These are phyloP conservation scores for Murraya koenigii DNA, from an alignment of 345 rosid genomes.

Conservation along the genomic window DNA sequence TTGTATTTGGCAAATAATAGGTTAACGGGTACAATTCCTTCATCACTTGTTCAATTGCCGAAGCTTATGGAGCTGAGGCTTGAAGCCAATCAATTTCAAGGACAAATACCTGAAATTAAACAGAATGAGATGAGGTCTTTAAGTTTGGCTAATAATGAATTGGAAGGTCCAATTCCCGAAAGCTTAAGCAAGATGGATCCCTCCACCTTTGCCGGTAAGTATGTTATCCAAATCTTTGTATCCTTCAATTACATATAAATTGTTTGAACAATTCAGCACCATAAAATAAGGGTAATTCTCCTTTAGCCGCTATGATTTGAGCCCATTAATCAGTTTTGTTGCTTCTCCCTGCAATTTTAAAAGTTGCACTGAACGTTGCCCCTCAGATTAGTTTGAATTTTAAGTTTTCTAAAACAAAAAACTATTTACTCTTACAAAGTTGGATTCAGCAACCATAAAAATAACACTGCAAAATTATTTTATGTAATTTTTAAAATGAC, in stretches of 20 bases:
- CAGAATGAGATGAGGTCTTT: conserved; percentile 34
- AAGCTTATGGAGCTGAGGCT: conserved; percentile 55
- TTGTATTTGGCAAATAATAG: conserved; percentile 55
- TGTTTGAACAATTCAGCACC: not conserved
- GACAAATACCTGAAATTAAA: conserved; percentile 50
- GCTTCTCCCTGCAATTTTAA: too few relatives aligned
- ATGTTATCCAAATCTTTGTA: not conserved
- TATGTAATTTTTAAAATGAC: too few relatives aligned
- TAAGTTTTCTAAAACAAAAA: too few relatives aligned
- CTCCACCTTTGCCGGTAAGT: conserved; percentile 56
- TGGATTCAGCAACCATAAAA: too few relatives aligned
- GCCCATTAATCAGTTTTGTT: too few relatives aligned
- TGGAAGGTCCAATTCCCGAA: conserved; percentile 69
- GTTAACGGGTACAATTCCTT: conserved; percentile 53
- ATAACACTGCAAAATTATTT: too few relatives aligned
- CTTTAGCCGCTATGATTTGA: too few relatives aligned
- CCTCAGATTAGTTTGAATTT: too few relatives aligned
- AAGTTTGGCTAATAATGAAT: conserved; percentile 56
- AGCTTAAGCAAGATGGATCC: conserved; percentile 40
- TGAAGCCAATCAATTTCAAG: conserved; percentile 60
- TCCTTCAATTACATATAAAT: not conserved
- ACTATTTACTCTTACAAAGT: too few relatives aligned
- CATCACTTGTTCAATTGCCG: conserved; percentile 51
- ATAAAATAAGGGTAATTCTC: not conserved
- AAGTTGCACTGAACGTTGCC: too few relatives aligned